Evolutionary conservation across 2,329 filamentous ascomycete species (phyloP).

Genomic region (Sarocladiaceae sp.): DNA sequence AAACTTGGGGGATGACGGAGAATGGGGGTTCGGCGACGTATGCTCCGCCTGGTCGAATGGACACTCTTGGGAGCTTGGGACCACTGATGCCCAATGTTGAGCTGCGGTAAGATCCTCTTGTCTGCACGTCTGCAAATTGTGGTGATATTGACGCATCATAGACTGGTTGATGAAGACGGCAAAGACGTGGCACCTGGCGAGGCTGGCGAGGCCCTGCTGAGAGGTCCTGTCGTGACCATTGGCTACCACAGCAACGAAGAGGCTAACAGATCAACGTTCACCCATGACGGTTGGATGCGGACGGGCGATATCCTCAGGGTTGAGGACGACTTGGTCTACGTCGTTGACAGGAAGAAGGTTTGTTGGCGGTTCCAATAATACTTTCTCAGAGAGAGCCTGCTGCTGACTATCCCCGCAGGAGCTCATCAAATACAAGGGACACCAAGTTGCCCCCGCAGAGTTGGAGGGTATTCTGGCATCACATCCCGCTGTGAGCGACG

Average conservation of each 20-base stretch:
- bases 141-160: constrained; percentile 14
- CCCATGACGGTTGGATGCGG: constrained; percentile 57
- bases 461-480: constrained; percentile 42
- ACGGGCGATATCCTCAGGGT: constrained; percentile 74
- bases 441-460: constrained; percentile 62
- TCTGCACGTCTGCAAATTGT: constrained; percentile 1
- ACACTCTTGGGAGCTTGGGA: constrained; percentile 40
- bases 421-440: constrained; percentile 49
- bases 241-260: constrained; percentile 65
- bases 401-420: constrained; percentile 43
- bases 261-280: constrained; percentile 56
- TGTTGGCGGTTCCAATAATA: constrained; percentile 6
- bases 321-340: constrained; percentile 64
- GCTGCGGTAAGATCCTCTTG: constrained; percentile 17
- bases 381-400: background rate
- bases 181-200: constrained; percentile 31
- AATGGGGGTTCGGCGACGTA: constrained; percentile 43
- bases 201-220: constrained; percentile 59
- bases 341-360: constrained; percentile 72
- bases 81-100: constrained; percentile 21
- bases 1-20: constrained; percentile 55
- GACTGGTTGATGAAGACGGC: constrained; percentile 33
- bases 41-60: constrained; percentile 31
- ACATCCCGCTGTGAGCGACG: constrained; percentile 43
- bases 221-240: constrained; percentile 64